A percentile compares a stretch with the other conserved stretches of the same genome.
These are phyloP conservation scores for Diphasiastrum complanatum DNA, from an alignment of 83 land plant genomes.

Conservation along the genomic window DNA sequence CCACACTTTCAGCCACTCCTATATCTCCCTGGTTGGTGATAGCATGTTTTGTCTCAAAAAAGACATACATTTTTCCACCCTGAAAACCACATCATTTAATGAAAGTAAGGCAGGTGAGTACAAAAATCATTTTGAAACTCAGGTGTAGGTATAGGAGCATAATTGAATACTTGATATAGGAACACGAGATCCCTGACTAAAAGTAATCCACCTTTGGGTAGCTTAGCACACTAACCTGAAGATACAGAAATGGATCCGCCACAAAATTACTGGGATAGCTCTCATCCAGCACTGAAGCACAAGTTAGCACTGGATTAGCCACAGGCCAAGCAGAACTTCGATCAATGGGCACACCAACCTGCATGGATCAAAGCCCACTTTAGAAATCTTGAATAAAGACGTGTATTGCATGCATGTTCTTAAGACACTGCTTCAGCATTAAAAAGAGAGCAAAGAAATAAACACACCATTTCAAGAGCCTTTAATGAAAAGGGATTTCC, in stretches of 20 bases:
- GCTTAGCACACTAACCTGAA: conserved; percentile 36
- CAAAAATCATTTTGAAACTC: background rate
- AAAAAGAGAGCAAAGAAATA: background rate
- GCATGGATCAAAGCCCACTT: conserved; percentile 11
- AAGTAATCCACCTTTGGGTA: background rate
- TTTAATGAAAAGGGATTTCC: conserved; percentile 52
- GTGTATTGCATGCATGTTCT: background rate
- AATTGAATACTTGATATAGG: background rate
- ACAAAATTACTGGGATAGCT: conserved; percentile 84
- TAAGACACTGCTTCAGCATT: background rate
- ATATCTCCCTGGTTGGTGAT: conserved; percentile 83
- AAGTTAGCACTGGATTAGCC: conserved; percentile 83
- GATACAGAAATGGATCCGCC: conserved; percentile 87
- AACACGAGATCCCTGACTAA: background rate
- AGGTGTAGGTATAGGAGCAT: background rate
- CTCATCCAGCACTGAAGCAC: conserved; percentile 54
- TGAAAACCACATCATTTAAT: conserved; percentile 16
- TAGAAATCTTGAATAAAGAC: background rate
- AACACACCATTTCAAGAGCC: conserved; percentile 59
- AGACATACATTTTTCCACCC: conserved; percentile 58
- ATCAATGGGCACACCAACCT: conserved; percentile 34
- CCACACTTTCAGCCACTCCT: conserved; percentile 75
- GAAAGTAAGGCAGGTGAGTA: background rate
- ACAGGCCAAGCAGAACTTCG: conserved; percentile 88
- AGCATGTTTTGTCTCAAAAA: conserved; percentile 80